Evolutionary conservation across 495 filamentous ascomycete genomes (phyloP), one percentile per base, ranked within the genome.

Genomic region (Aspergillus saccharolyticus): DNA sequence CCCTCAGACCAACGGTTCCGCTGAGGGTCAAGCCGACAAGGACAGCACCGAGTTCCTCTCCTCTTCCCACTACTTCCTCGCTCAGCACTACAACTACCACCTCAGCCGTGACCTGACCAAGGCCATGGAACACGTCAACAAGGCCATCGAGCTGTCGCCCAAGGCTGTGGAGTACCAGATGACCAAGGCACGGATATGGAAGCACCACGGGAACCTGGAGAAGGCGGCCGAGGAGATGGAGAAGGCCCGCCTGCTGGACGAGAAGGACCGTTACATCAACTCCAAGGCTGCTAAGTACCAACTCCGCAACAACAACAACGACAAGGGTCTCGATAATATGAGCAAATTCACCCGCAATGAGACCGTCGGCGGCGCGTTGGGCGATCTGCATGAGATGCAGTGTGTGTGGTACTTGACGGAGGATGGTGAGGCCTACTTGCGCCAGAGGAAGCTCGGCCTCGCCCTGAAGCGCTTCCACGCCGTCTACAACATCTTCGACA

Each of bases 281-380:
- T 90, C 90, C 50, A 99, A 99, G 76, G 87, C 90, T 19, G 91
- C 95, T 28, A 97, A 99, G 70, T 99, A 99, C 69, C 91, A 93
- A 65, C 81, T 99, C 22, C 86, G 94, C 52, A 96, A 97, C 71
- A 82, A 96, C 67, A 83, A 96, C 63, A 93, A 88, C 63, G 90
- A 95, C 49, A 85, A 83, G 63, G 93, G 85, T 0, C 74, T 97
- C 25, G 80, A 86, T 24, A 95, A 90, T 21, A 92, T 97, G 89
- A 88, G 91, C 68, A 83, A 96, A 53, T 99, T 99, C 74, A 99
- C 94, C 0, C 81, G 92, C 39, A 90, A 89, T 51, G 94, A 99
- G 63, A 88, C 90, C 5, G 81, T 85, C 14, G 92, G 91, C 15
- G 95, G 94, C 1, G 86, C 94, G 22, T 71, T 97, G 30, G 89